A percentile compares a stretch with the other conserved stretches of the same genome.
Conservation (phyloP, 345 rosid species). For the Moringa oleifera region DNA sequence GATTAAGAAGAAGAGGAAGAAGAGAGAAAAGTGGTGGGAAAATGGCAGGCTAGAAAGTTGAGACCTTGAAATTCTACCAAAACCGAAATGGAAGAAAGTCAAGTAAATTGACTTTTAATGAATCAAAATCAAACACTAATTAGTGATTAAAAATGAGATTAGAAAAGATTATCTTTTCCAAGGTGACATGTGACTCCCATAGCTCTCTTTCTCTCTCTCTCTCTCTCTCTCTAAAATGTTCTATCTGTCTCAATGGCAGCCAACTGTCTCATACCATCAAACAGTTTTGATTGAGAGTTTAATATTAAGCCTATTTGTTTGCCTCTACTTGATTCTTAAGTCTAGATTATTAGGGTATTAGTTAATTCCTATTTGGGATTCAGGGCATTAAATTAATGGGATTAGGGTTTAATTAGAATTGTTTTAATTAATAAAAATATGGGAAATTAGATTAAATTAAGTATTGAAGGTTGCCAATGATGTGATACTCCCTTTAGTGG, state of each 20-base stretch:
- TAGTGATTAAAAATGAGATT: constrained; percentile 4
- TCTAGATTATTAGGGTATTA: neutral
- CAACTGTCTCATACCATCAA: constrained; percentile 43
- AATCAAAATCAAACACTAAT: constrained; percentile 7
- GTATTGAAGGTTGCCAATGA: constrained; percentile 6
- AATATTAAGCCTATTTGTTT: neutral
- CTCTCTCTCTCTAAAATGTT: too few species aligned
- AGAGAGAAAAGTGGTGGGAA: too few species aligned
- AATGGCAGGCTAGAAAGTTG: neutral
- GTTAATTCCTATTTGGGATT: too few species aligned
- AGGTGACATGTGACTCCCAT: constrained; percentile 17
- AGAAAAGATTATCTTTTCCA: constrained; percentile 15
- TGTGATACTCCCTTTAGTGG: constrained; percentile 14
- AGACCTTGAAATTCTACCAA: neutral
- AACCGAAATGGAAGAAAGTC: constrained; percentile 16
- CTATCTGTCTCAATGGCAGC: constrained; percentile 18
- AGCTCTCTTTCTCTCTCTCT: neutral
- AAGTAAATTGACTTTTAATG: constrained; percentile 18
- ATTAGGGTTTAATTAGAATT: constrained; percentile 23
- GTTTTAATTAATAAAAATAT: constrained; percentile 6
- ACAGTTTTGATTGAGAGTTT: constrained; percentile 10
- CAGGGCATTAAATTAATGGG: neutral
- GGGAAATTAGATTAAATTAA: too few species aligned
- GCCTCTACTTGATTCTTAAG: constrained; percentile 9
- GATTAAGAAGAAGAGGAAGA: too few species aligned